Percentiles rank a stretch among this genome's conserved stretches.
Evolutionary conservation across 2,329 filamentous ascomycete species (phyloP).

Genomic region (Pseudogymnoascus sp.): DNA sequence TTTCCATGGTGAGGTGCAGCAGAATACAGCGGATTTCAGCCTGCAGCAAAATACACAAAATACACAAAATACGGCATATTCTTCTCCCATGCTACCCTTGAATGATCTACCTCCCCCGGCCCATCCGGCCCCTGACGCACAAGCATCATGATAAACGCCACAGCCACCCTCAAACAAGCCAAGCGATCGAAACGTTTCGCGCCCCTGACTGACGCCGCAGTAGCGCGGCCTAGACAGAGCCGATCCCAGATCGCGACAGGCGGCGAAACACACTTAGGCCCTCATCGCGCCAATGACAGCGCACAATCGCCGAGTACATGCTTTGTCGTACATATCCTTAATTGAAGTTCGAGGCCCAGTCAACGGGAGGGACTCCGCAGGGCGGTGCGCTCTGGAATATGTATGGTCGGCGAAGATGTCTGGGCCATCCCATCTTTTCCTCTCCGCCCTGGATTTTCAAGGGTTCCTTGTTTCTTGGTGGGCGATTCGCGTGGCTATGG

Average conservation of each 20-base stretch:
- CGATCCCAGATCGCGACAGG: neutral
- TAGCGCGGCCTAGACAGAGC: neutral
- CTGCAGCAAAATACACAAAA: neutral
- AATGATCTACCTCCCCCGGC: neutral
- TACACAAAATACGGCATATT: neutral
- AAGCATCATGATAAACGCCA: neutral
- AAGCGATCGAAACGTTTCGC: neutral
- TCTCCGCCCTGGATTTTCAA: neutral
- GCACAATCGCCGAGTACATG: neutral
- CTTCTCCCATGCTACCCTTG: neutral
- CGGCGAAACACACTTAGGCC: neutral
- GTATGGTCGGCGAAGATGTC: neutral
- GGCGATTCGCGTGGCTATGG: neutral
- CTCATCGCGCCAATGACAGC: neutral
- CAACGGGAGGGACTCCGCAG: neutral
- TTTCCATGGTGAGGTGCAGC: too few relatives aligned
- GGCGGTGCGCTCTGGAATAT: neutral
- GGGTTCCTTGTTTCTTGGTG: neutral
- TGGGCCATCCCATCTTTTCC: neutral
- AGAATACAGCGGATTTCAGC: too few relatives aligned
- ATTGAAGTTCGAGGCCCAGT: slow-evolving; percentile 7
- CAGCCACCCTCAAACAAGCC: neutral
- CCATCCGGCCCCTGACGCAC: neutral
- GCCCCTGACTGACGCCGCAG: neutral
- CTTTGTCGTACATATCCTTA: neutral